phyloP scores from a whole-genome alignment of 1,284 basidiomycete genomes.

The Blastosporella zonata region DNA sequence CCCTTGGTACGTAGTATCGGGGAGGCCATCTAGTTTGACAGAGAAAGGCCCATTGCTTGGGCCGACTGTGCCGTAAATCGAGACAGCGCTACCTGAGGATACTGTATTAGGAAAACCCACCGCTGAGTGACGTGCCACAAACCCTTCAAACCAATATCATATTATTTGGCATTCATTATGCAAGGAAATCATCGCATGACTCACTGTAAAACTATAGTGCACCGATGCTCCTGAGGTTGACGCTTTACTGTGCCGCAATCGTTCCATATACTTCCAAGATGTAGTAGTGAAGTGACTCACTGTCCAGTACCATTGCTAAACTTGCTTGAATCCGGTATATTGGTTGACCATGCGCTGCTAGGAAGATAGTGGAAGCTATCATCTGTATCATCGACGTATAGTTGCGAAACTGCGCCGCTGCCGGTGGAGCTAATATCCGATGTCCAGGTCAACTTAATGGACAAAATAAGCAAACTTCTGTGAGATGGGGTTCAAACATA shows the following conservation, averaged over 20 bases:
- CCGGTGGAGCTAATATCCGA: slow-evolving; percentile 20
- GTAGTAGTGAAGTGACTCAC: slow-evolving; percentile 14
- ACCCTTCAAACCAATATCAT: neutral
- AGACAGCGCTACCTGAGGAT: slow-evolving; percentile 16
- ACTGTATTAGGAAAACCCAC: neutral
- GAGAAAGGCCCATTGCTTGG: slow-evolving; percentile 12
- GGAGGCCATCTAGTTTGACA: slow-evolving; percentile 16
- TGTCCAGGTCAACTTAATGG: slow-evolving; percentile 14
- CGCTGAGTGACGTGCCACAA: too few species aligned
- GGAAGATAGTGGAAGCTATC: slow-evolving; percentile 20
- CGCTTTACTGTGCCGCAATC: slow-evolving; percentile 15
- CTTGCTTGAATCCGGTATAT: slow-evolving; percentile 7
- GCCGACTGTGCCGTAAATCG: slow-evolving; percentile 19
- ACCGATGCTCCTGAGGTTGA: slow-evolving; percentile 16
- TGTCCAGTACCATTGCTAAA: slow-evolving; percentile 20
- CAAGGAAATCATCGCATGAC: neutral
- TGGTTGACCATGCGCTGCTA: slow-evolving; percentile 15
- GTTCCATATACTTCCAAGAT: neutral
- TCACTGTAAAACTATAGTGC: slow-evolving; percentile 21
- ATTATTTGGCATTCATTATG: neutral
- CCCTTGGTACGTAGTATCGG: slow-evolving; percentile 6
- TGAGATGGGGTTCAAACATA: neutral
- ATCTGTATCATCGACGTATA: slow-evolving; percentile 25
- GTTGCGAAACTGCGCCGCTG: slow-evolving; percentile 5
- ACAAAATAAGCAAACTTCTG: neutral